Evolutionary conservation across 2,329 filamentous ascomycete genomes (phyloP), one percentile per base, ranked within the genome.

Genomic region (Neofusicoccum parvum): DNA sequence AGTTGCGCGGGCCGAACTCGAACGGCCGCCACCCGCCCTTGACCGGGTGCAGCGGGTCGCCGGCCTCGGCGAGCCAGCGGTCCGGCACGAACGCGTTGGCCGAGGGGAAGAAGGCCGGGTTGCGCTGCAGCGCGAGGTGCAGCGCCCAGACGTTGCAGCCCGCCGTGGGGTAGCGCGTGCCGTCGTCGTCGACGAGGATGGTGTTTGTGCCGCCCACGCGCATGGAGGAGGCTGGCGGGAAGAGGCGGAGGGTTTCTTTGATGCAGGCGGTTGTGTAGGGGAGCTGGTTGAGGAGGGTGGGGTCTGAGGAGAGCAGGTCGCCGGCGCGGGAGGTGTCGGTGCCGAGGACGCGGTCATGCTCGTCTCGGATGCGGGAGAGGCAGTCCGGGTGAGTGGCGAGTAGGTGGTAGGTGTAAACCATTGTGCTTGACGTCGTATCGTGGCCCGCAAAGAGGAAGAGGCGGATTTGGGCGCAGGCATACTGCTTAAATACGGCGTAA

Each of bases 21-120:
- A 82, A 82, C 0, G 79, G 73, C 9, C 76, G 70, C 67, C 68
- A 80, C 14, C 71, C 75, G 0, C 45, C 53, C 80, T 15, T 65
- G 65, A 23, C 66, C n/a, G 68, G 68, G 50, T 75, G 74, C 36
- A 76, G 68, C 15, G 51, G 15, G 6, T 54, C 51, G 15, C 15
- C 51, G 51, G 34, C 15, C 51, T 23, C n/a, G 9, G 14, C 51
- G 53, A 50, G 51, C 49, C 27, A 66, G 54, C 58, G 62, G 50
- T 53, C 63, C 14, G 51, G 62, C 32, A 15, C 27, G 58, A 58
- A 66, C 37, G 17, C 50, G 50, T 60, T 34, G 53, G 49, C 27
- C 15, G 10, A 17, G n/a, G 6, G 51, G 45, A 45, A 62, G 2
- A 41, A 10, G 23, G 9, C 14, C 1, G 45, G 32, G 48, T 50